Evolutionary conservation across 208 protist genomes (phyloP).

Genomic region (Acanthamoeba triangularis): DNA sequence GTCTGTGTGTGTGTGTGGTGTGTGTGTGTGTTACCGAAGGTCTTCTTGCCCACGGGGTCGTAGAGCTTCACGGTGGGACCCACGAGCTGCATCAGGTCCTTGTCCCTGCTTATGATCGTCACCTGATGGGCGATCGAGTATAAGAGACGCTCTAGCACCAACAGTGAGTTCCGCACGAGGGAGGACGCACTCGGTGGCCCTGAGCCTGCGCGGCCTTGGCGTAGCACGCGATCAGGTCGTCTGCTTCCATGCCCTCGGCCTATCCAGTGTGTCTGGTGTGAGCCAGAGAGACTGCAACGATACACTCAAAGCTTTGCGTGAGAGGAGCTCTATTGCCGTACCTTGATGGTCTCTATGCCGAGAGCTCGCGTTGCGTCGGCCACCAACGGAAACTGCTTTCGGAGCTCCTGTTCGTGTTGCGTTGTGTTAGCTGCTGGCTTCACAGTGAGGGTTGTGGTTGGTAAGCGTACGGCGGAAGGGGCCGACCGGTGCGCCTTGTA

Average conservation of each 20-base stretch:
- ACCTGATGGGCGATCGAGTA: not conserved
- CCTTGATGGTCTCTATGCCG: constrained; percentile 6
- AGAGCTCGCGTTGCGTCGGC: constrained; percentile 40
- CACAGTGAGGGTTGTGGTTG: not conserved
- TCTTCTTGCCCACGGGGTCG: constrained; percentile 31
- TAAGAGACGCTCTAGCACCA: not conserved
- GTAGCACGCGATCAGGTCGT: constrained; percentile 59
- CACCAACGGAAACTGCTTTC: constrained; percentile 15
- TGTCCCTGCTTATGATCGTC: constrained; percentile 40
- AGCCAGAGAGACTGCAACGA: not conserved
- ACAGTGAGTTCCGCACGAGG: not conserved
- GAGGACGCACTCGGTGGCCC: not conserved
- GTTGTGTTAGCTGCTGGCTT: not conserved
- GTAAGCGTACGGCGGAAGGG: constrained; percentile 1
- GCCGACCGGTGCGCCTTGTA: constrained; percentile 62
- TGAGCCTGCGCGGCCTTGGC: not conserved
- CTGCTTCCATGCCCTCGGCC: constrained; percentile 31
- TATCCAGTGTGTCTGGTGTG: not conserved
- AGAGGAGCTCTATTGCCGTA: not conserved
- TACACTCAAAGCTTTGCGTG: not conserved
- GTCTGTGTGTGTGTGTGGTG: not conserved
- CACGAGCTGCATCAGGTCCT: constrained; percentile 63
- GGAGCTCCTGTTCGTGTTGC: not conserved
- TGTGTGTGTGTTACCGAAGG: not conserved
- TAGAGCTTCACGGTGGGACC: not conserved